Percentiles rank a stretch among this genome's conserved stretches.
Conservation (phyloP, 2,329 filamentous ascomycete genomes). For the Trichoderma atrobrunneum region DNA sequence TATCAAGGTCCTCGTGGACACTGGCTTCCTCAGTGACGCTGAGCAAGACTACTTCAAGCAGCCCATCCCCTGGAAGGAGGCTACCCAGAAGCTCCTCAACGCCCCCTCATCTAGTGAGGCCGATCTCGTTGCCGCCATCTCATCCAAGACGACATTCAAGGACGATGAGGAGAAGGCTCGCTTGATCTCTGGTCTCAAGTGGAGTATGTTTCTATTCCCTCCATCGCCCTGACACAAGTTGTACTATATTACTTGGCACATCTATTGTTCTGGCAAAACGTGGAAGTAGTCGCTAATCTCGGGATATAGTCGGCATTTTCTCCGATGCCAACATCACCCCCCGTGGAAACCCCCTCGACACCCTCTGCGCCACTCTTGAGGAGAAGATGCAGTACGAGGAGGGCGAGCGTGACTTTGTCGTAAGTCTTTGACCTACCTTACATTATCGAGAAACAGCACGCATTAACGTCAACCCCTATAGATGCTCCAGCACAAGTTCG, state of each 20-base stretch:
- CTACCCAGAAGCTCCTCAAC: conserved; percentile 72
- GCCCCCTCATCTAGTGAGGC: conserved; percentile 62
- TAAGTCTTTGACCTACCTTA: not conserved
- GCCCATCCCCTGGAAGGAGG: conserved; percentile 77
- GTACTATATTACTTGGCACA: not conserved
- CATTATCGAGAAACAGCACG: no score
- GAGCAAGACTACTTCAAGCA: conserved; percentile 62
- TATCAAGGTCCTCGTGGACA: conserved; percentile 81
- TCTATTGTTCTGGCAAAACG: not conserved
- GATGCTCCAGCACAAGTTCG: conserved; percentile 72
- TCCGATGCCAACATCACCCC: conserved; percentile 66
- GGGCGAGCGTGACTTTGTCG: conserved; percentile 78
- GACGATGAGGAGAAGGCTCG: conserved; percentile 62
- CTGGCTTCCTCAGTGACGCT: conserved; percentile 80
- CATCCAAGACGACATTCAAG: conserved; percentile 71
- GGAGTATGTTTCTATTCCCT: conserved; percentile 38
- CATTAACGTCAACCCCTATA: not conserved
- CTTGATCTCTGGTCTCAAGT: conserved; percentile 63
- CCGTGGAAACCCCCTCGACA: conserved; percentile 78
- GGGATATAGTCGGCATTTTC: conserved; percentile 52
- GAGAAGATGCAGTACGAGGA: conserved; percentile 86
- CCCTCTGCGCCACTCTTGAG: conserved; percentile 84
- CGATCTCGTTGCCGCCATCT: conserved; percentile 71
- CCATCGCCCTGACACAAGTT: not conserved
- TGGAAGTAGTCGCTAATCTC: not conserved